phyloP scores from a whole-genome alignment of 2,329 filamentous ascomycete species.

The Daldinia sp. region DNA sequence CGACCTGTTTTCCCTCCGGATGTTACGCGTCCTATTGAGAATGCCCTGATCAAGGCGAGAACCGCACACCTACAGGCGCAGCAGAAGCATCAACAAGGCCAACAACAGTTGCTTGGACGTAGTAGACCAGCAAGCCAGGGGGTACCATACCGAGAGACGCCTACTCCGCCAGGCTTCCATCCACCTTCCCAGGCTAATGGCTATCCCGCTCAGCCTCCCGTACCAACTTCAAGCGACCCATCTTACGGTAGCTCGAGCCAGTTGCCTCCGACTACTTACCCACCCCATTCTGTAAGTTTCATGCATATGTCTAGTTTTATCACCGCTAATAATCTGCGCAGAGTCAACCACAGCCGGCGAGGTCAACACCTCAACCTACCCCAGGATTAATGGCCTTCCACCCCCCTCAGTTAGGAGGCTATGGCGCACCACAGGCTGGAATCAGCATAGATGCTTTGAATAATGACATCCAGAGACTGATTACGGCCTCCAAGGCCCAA shows the following conservation, averaged over 20 bases:
- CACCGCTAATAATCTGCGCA: slow-evolving; percentile 36
- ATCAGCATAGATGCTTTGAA: slow-evolving; percentile 80
- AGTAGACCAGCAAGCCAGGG: slow-evolving; percentile 64
- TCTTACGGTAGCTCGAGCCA: slow-evolving; percentile 46
- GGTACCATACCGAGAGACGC: slow-evolving; percentile 75
- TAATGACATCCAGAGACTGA: slow-evolving; percentile 83
- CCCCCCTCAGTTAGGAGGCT: slow-evolving; percentile 56
- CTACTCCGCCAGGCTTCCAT: slow-evolving; percentile 74
- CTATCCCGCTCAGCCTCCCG: slow-evolving; percentile 54
- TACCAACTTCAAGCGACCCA: slow-evolving; percentile 53
- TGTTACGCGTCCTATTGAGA: slow-evolving; percentile 90
- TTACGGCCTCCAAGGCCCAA: slow-evolving; percentile 77
- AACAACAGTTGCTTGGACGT: slow-evolving; percentile 66
- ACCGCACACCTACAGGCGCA: slow-evolving; percentile 71
- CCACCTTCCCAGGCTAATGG: slow-evolving; percentile 52
- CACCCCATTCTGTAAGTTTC: slow-evolving; percentile 52
- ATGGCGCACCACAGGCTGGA: slow-evolving; percentile 58
- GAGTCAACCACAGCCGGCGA: slow-evolving; percentile 49
- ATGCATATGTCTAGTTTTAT: background rate
- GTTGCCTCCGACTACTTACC: slow-evolving; percentile 45
- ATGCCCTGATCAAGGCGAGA: slow-evolving; percentile 86
- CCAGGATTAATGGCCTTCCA: slow-evolving; percentile 57
- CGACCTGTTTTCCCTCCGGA: slow-evolving; percentile 91
- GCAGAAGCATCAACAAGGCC: slow-evolving; percentile 66
- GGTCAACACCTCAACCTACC: slow-evolving; percentile 56